Evolutionary conservation across 2,329 filamentous ascomycete species (phyloP), one percentile per base, ranked within the genome.

Genomic region (Fusarium liriodendri): DNA sequence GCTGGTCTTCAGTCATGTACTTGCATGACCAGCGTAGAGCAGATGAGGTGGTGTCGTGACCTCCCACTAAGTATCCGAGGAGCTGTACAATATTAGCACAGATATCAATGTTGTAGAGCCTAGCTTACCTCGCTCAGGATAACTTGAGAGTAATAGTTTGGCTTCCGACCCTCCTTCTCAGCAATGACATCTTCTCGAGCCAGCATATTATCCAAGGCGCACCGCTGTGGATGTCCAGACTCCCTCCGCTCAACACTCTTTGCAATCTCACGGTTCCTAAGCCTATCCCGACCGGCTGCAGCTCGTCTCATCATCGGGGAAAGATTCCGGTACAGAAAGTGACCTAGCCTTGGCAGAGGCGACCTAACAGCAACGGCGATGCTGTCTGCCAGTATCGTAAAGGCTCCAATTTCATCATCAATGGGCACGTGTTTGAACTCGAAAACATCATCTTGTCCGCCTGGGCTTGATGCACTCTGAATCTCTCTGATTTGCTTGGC

Each of bases 111-210:
- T 22, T 6, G 16, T 6, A 47, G 0, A 5, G 6, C 3, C 13
- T 0, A n/a, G n/a, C 59, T 22, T 63, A 76, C 79, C 74, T 84
- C 82, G 64, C 82, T 80, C 33, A 75, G 73, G n/a, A 84, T 80
- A 1, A 67, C 73, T 9, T 70, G 62, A 1, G 77, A 80, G 47
- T 79, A 64, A 29, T 83, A 82, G 13, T 79, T 61, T 0, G 81
- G 81, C 18, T 67, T 42, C 5, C 81, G 73, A 0, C 73, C 78
- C 14, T 75, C 77, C 29, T 82, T 84, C 40, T 77, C 64, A 0
- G 83, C 81, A 0, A 77, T 67, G 1, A 60, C 38, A 25, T 77
- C 76, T 62, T 83, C 82, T 11, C 82, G 73, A 7, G 73, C 73
- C 9, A 83, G 62, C 32, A 84, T 78, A 16, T 79, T 76, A 42